Conservation (phyloP, 495 filamentous ascomycete species). For the Penicillium paradoxum region DNA sequence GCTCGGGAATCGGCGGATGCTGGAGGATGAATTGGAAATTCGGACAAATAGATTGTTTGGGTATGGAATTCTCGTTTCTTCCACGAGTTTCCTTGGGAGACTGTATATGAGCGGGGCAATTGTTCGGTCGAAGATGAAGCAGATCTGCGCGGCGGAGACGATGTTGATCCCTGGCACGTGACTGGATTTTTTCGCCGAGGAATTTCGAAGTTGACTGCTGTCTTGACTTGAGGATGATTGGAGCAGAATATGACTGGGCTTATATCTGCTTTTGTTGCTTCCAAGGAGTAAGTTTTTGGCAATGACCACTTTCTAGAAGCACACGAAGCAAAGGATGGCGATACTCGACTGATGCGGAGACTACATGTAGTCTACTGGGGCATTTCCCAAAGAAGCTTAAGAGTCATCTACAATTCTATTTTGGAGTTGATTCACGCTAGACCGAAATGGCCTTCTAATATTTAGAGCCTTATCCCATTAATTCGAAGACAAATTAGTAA, state of each 20-base stretch:
- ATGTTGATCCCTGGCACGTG: conserved; percentile 3
- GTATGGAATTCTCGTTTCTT: not conserved
- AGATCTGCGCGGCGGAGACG: conserved; percentile 3
- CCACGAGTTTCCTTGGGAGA: not conserved
- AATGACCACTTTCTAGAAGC: no score
- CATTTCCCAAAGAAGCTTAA: no score
- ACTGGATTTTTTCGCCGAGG: not conserved
- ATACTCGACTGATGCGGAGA: no score
- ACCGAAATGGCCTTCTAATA: no score
- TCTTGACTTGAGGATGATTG: not conserved
- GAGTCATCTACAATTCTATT: no score
- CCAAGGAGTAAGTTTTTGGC: no score
- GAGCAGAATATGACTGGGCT: no score
- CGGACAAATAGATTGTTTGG: not conserved
- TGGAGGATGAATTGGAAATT: not conserved
- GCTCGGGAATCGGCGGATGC: not conserved
- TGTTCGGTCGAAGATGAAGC: not conserved
- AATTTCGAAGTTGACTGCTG: not conserved
- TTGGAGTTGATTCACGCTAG: no score
- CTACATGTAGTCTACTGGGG: no score
- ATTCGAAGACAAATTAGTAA: not conserved
- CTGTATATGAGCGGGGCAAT: not conserved
- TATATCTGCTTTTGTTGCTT: no score
- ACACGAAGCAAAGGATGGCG: no score
- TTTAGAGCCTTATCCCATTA: not conserved